Evolutionary conservation across 768 basidiomycete species (phyloP), one percentile per base, ranked within the genome.

Genomic region (Paxillus rubicundulus): DNA sequence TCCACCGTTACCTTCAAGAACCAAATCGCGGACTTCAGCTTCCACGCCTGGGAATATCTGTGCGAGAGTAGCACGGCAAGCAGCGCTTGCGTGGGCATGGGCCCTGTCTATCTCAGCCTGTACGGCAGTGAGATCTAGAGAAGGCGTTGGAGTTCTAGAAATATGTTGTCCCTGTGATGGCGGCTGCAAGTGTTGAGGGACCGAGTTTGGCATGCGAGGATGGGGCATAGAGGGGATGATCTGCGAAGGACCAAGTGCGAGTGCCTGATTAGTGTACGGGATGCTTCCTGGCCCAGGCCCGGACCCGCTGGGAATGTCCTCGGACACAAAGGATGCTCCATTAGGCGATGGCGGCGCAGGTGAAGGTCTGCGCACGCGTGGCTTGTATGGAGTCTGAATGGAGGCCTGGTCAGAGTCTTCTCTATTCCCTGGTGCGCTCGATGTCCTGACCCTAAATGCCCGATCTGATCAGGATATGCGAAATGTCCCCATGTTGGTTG

Each of bases 31-130:
- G 30, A 97, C 82, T 68, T 95, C 95, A 42, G 68, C 67, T 63
- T 98, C 95, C 57, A 89, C 75, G 9, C 68, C 68, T 2, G 94
- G 94, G 78, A 98, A 98, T 55, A 96, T 96, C 71, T 95, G 92
- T 50, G 79, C 70, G 55, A 98, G 71, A 28, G 93, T 96, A 59
- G 85, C 84, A 50, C 77, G 73, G 46, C 90, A 79, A 3, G 89
- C 89, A 14, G 77, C 81, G 14, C 81, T 81, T 18, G 87, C 89
- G 40, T 84, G 78, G 53, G 85, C 83, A 60, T 89, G 85, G 18
- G 89, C 89, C 9, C 74, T 75, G 64, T 95, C 93, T 57, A 86
- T 92, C 73, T 89, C 81, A 18, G 79, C 81, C 59, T 89, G 87
- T 47, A 92, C 74, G 1, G 81, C 86, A 5, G 78, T 74, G 41